Base-by-base conservation (phyloP, 805 yeast genomes). In the Ogataea nitratoaversa region DNA sequence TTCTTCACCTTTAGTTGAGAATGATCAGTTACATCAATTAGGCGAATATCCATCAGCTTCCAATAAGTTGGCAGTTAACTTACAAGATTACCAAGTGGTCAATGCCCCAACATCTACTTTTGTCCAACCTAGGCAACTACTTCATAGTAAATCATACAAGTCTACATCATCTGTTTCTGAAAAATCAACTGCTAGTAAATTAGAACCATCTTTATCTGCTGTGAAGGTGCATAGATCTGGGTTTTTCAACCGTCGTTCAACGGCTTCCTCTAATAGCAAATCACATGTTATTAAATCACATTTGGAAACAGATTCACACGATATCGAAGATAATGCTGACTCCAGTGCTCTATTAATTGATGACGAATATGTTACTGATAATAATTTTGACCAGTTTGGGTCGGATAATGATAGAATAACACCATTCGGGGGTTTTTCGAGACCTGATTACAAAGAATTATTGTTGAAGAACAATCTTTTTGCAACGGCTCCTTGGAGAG, bases 401-500 rank as follows among this genome's bases (percentile, higher is more conserved):
- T 38, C 34, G 19, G 39, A 34, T 13, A 38, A 37, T 14, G 55
- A 44, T 49, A 76, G 65, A 41, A 62, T 77, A 41, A 72, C 80
- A 2, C 83, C 82, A 1, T 84, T 74, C 61, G 91, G 93, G 6
- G 95, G 95, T 1, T 82, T 76, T 50, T 82, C 91, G 0, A 74
- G 71, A 41, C 81, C 82, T 19, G 76, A 75, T 38, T 65, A 78
- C 34, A 70, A 73, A 37, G 63, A 65, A 16, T 65, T 72, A n/a
- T 60, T 79, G 11, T 56, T 63, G 37, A 66, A 67, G 29, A 55
- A 63, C n/a, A 71, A 70, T 41, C 60, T 77, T 13, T 78, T 77
- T 56, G 75, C 71, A 34, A 64, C 66, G 11, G 79, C 87, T 5
- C 84, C 86, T 4, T 88, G 95, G 95, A 67, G 70, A 30, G 77